phyloP scores from a whole-genome alignment of 306 rosid species.

The Glycine soja region DNA sequence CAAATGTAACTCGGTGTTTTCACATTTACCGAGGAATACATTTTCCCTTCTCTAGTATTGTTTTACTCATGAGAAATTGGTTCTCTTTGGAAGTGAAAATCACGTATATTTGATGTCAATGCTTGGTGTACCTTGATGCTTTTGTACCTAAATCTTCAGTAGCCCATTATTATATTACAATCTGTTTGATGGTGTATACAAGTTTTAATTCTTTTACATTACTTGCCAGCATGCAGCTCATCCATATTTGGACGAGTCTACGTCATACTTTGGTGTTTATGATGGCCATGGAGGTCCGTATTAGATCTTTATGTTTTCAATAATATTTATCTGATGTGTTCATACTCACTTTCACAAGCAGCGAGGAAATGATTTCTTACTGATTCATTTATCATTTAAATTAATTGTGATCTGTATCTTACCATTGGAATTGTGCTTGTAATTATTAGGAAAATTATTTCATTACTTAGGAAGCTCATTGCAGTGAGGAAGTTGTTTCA shows the following conservation, averaged over 20 bases:
- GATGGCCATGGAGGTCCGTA: slow-evolving; percentile 97
- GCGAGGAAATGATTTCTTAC: background rate
- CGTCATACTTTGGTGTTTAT: slow-evolving; percentile 93
- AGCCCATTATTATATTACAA: slow-evolving; percentile 1
- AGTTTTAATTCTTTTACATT: slow-evolving; percentile 38
- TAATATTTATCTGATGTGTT: background rate
- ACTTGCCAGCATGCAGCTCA: slow-evolving; percentile 88
- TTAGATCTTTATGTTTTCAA: slow-evolving; percentile 5
- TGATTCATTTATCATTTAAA: slow-evolving; percentile 12
- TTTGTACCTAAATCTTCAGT: slow-evolving; percentile 11
- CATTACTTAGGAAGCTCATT: slow-evolving; percentile 8
- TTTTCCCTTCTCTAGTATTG: background rate
- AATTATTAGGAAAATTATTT: background rate
- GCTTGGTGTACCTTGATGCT: slow-evolving; percentile 36
- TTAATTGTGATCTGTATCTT: slow-evolving; percentile 22
- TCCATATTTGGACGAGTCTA: slow-evolving; percentile 78
- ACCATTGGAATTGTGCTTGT: slow-evolving; percentile 25
- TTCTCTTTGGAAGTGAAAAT: slow-evolving; percentile 37
- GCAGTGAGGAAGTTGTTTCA: slow-evolving; percentile 13
- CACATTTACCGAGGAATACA: background rate
- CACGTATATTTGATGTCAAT: background rate
- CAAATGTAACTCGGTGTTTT: slow-evolving; percentile 12
- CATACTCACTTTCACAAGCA: slow-evolving; percentile 22
- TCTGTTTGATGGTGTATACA: slow-evolving; percentile 13
- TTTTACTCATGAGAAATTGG: slow-evolving; percentile 14